Evolutionary conservation across 2,329 filamentous ascomycete genomes (phyloP), one percentile per base, ranked within the genome.

Genomic region (Penicillium sclerotiorum): DNA sequence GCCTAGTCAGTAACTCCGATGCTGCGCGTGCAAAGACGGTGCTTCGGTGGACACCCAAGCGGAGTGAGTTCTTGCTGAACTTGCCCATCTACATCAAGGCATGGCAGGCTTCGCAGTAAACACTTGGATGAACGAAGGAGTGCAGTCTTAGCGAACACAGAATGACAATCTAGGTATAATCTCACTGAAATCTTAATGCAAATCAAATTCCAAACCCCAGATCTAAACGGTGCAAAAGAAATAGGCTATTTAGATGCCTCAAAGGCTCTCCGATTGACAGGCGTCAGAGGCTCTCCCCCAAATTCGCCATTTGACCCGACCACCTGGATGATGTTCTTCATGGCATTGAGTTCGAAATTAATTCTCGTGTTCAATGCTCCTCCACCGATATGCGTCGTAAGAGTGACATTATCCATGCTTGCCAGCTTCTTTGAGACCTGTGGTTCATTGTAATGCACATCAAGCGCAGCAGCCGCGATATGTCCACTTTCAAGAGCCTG

Each of bases 371-470:
- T 75, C 13, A 78, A 65, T 30, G 72, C 73, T 13, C 75, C 72
- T 2, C 77, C 77, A 1, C 73, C 76, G 35, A 75, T 74, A 64
- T 78, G 77, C 28, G 70, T 71, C 30, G 76, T 66, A 18, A 78
- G 56, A 49, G 74, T 73, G 1, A 78, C 76, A 58, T 76, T 76
- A 1, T 65, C 63, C 60, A 73, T 72, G 27, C 50, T 36, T 6
- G 71, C 68, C 49, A 79, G 56, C 44, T 64, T 65, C 15, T 60
- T 59, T 57, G 77, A 73, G 8, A 84, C 76, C 43, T 74, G 58
- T 0, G 80, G 81, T 57, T 83, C 81, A 50, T 79, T 57, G 5
- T 76, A 75, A 61, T 81, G 78, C 8, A 83, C 80, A 57, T 83
- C 80, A 5, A 83, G 57, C 0, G 77, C 80, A 0, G 77, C 80